Conservation (phyloP, 495 filamentous ascomycete species). For the Tuber indicum region DNA sequence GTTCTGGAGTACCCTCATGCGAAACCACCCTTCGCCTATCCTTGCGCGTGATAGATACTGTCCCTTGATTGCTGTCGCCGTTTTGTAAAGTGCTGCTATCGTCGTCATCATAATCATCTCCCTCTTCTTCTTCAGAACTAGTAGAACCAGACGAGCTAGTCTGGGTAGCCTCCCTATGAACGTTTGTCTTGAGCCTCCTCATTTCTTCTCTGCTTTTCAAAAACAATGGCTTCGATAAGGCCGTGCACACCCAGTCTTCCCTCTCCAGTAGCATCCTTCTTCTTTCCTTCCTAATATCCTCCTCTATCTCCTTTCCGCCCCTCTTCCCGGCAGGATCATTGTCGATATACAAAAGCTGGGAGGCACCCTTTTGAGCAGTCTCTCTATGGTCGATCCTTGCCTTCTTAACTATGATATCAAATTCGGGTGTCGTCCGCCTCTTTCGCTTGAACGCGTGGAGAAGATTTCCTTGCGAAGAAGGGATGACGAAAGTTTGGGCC, state of each 20-base stretch:
- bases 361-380: background rate
- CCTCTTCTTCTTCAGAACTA: no score
- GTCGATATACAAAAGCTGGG: background rate
- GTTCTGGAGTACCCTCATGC: background rate
- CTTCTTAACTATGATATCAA: slow-evolving; percentile 23
- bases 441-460: slow-evolving; percentile 3
- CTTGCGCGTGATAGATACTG: background rate
- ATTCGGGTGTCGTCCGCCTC: slow-evolving; percentile 1
- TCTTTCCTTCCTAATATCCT: slow-evolving; percentile 12
- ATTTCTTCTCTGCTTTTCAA: slow-evolving; percentile 15
- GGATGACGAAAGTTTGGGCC: slow-evolving; percentile 8
- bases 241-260: slow-evolving; percentile 33
- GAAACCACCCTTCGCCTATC: background rate
- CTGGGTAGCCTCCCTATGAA: background rate
- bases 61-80: background rate
- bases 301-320: background rate
- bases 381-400: background rate
- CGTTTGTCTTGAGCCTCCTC: background rate
- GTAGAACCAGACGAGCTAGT: background rate
- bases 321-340: background rate
- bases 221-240: slow-evolving; percentile 21
- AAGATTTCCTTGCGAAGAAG: slow-evolving; percentile 5
- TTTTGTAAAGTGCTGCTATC: background rate
- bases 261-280: slow-evolving; percentile 26
- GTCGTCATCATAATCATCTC: no score